These are phyloP conservation scores for Desmodesmus armatus DNA, from an alignment of 139 green algal species.

Conservation along the genomic window DNA sequence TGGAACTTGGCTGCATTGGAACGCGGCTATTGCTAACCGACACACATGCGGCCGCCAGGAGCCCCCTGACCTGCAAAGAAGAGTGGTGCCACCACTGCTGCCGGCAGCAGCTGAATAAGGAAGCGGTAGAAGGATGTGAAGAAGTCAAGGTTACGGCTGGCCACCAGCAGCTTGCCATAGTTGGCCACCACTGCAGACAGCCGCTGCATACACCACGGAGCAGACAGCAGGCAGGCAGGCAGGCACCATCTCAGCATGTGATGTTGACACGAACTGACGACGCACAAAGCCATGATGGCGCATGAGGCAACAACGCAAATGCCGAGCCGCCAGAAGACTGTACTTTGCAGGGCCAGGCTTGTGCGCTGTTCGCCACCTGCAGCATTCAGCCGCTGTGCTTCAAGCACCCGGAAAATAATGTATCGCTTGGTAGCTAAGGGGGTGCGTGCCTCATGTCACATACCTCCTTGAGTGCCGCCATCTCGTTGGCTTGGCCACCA, in stretches of 20 bases:
- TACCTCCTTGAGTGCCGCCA: slow-evolving; percentile 44
- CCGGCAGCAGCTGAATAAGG: slow-evolving; percentile 95
- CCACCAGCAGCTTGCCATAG: slow-evolving; percentile 85
- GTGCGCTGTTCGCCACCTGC: no score
- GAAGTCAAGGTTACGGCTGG: slow-evolving; percentile 94
- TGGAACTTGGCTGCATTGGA: no score
- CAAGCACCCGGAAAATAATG: no score
- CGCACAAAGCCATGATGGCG: not conserved
- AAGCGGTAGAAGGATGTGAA: slow-evolving; percentile 97
- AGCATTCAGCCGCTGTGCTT: no score
- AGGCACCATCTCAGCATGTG: not conserved
- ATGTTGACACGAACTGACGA: no score
- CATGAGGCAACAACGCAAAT: not conserved
- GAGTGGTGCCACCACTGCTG: slow-evolving; percentile 97
- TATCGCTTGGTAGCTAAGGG: no score
- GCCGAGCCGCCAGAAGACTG: not conserved
- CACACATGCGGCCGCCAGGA: not conserved
- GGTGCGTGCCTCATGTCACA: not conserved
- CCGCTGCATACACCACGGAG: slow-evolving; percentile 47
- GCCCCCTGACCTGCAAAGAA: slow-evolving; percentile 83
- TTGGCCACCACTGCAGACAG: slow-evolving; percentile 84
- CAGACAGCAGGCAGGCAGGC: not conserved
- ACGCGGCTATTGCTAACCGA: no score
- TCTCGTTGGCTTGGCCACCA: slow-evolving; percentile 74
- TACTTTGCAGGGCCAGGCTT: not conserved